phyloP scores from a whole-genome alignment of 305 asterid species.

The Fraxinus xanthoxyloides region DNA sequence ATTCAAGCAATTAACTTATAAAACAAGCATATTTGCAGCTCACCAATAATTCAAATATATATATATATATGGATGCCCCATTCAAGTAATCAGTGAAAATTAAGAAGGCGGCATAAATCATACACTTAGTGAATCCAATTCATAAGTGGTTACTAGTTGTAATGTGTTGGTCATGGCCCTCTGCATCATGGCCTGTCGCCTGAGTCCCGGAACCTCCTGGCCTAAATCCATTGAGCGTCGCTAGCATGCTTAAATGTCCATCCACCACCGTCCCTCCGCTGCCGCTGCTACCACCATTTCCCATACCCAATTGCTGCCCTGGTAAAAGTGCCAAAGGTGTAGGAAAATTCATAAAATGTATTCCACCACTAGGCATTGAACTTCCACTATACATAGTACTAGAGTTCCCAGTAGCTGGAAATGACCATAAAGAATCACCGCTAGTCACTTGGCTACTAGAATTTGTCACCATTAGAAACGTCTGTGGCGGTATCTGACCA shows the following conservation, averaged over 20 bases:
- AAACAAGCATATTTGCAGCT: background rate
- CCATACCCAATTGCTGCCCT: conserved; percentile 28
- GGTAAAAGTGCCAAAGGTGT: conserved; percentile 34
- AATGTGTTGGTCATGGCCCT: conserved; percentile 24
- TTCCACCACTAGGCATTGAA: conserved; percentile 31
- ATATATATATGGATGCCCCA: background rate
- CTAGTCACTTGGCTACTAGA: conserved; percentile 25
- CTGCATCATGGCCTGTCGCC: conserved; percentile 6
- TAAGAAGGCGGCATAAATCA: conserved; percentile 20
- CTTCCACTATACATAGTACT: conserved; percentile 21
- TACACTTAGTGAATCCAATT: background rate
- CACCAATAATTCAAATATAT: too few species aligned
- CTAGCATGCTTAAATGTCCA: conserved; percentile 50
- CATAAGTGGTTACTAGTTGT: conserved; percentile 27
- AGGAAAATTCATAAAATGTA: conserved; percentile 54
- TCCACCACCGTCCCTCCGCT: conserved; percentile 30
- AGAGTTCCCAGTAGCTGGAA: background rate
- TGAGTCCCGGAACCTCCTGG: conserved; percentile 25
- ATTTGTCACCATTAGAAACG: conserved; percentile 42
- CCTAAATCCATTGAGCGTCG: conserved; percentile 37
- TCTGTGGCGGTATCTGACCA: conserved; percentile 41
- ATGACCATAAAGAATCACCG: conserved; percentile 47
- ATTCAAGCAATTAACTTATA: conserved; percentile 18
- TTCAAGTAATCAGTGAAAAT: background rate
- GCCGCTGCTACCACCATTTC: background rate